These are phyloP conservation scores for Hyphopichia buzzinii DNA, from an alignment of 1,139 yeast species.

Conservation along the genomic window DNA sequence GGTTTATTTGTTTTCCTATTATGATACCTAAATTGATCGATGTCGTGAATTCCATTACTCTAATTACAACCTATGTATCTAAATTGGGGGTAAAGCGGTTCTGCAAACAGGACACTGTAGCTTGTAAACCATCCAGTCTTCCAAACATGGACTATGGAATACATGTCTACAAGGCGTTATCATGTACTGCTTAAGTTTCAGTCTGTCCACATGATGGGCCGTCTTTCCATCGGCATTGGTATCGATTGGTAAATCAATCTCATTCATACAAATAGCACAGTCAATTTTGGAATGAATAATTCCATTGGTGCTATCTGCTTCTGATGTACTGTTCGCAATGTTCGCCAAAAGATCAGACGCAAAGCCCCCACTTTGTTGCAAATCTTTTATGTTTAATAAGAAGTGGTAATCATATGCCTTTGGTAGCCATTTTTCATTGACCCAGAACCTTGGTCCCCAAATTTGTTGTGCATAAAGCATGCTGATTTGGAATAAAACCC, in stretches of 20 bases:
- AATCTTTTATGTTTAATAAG: slow-evolving; percentile 53
- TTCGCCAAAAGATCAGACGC: slow-evolving; percentile 35
- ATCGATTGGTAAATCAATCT: slow-evolving; percentile 59
- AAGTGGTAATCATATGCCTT: slow-evolving; percentile 83
- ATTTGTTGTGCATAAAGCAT: slow-evolving; percentile 59
- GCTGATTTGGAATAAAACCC: slow-evolving; percentile 57
- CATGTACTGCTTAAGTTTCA: slow-evolving; percentile 59
- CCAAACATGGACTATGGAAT: slow-evolving; percentile 84
- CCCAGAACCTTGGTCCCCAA: slow-evolving; percentile 80
- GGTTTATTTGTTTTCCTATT: too few relatives aligned
- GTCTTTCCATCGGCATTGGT: slow-evolving; percentile 12
- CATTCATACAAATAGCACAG: slow-evolving; percentile 90
- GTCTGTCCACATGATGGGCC: slow-evolving; percentile 13
- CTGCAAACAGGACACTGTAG: slow-evolving; percentile 94
- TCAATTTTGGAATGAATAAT: slow-evolving; percentile 42
- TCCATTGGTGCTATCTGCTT: slow-evolving; percentile 15
- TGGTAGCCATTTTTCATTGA: slow-evolving; percentile 72
- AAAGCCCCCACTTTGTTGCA: slow-evolving; percentile 52
- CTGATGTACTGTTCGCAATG: slow-evolving; percentile 10
- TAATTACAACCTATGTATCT: too few relatives aligned
- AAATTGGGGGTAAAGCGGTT: slow-evolving; percentile 78
- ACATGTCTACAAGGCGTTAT: slow-evolving; percentile 90
- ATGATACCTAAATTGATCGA: too few relatives aligned
- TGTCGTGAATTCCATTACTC: too few relatives aligned
- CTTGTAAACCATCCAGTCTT: slow-evolving; percentile 91